Evolutionary conservation across 192 early-diverging fungal genomes (phyloP).

Genomic region (Entophlyctis luteolus): DNA sequence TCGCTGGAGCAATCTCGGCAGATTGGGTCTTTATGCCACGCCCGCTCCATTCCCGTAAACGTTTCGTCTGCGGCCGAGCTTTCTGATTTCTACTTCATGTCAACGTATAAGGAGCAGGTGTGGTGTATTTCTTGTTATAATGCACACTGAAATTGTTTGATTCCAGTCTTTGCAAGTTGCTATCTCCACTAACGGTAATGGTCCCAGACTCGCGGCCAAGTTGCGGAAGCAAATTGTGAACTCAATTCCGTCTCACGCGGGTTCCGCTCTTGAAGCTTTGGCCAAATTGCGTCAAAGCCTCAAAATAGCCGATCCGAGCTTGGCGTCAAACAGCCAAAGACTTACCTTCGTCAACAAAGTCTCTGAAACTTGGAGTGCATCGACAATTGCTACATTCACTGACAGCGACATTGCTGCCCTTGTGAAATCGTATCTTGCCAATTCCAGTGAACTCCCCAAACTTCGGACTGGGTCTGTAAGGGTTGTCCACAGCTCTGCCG

Average conservation of each 20-base stretch:
- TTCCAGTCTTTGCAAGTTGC: conserved; percentile 77
- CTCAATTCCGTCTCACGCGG: conserved; percentile 61
- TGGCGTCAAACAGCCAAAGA: conserved; percentile 57
- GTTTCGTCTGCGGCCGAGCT: conserved; percentile 73
- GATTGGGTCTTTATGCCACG: conserved; percentile 58
- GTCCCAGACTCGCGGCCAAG: conserved; percentile 75
- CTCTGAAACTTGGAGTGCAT: conserved; percentile 79
- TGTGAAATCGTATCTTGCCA: conserved; percentile 7
- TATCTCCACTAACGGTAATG: conserved; percentile 81
- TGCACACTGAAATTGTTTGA: neutral
- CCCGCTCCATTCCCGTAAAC: conserved; percentile 74
- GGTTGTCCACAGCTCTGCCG: conserved; percentile 22
- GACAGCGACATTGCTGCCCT: conserved; percentile 41
- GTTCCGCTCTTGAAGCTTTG: conserved; percentile 70
- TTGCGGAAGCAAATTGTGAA: conserved; percentile 65
- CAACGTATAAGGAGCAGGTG: conserved; percentile 47
- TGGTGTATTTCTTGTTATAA: neutral
- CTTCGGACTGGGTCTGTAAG: conserved; percentile 8
- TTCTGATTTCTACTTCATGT: conserved; percentile 88
- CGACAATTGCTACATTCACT: conserved; percentile 67
- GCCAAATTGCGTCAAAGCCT: conserved; percentile 49
- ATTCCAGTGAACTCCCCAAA: neutral
- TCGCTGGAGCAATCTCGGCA: conserved; percentile 1
- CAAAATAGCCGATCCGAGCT: conserved; percentile 47
- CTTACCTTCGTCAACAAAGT: conserved; percentile 76